Evolutionary conservation across 306 rosid species (phyloP).

Genomic region (Lathyrus oleraceus): DNA sequence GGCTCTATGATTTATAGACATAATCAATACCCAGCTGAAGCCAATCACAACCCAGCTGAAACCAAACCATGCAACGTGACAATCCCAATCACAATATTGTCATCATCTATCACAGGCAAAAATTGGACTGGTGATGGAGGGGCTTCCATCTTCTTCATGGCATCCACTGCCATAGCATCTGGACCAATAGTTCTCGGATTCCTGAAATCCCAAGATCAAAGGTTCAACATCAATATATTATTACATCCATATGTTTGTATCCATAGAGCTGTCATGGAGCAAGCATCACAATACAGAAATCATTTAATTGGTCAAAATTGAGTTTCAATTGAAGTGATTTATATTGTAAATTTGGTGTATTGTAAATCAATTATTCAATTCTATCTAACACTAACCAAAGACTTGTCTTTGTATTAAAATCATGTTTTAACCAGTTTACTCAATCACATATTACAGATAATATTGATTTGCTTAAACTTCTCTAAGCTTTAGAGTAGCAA

Average conservation of each 20-base stretch:
- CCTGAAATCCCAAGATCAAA: conserved; percentile 46
- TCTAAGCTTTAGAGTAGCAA: not conserved
- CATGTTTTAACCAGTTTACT: not conserved
- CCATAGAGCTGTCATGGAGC: not conserved
- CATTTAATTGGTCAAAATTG: not conserved
- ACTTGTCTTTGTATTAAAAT: not conserved
- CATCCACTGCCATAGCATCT: conserved; percentile 90
- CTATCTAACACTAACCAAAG: not conserved
- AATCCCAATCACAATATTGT: conserved; percentile 73
- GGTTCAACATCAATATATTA: conserved; percentile 9
- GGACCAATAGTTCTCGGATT: conserved; percentile 74
- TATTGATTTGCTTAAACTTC: not conserved
- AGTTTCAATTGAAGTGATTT: not conserved
- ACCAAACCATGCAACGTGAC: conserved; percentile 97
- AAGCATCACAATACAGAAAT: not conserved
- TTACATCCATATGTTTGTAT: not conserved
- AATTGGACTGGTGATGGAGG: conserved; percentile 96
- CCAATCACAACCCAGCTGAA: conserved; percentile 76
- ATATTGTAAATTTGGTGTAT: not conserved
- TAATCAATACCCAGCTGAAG: too few species aligned
- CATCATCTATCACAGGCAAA: conserved; percentile 76
- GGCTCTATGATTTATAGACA: too few species aligned
- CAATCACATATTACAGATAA: not conserved
- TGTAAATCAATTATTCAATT: not conserved
- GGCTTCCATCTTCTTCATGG: conserved; percentile 99